Base-by-base conservation (phyloP, 495 filamentous ascomycete species). In the Aspergillus hancockii region DNA sequence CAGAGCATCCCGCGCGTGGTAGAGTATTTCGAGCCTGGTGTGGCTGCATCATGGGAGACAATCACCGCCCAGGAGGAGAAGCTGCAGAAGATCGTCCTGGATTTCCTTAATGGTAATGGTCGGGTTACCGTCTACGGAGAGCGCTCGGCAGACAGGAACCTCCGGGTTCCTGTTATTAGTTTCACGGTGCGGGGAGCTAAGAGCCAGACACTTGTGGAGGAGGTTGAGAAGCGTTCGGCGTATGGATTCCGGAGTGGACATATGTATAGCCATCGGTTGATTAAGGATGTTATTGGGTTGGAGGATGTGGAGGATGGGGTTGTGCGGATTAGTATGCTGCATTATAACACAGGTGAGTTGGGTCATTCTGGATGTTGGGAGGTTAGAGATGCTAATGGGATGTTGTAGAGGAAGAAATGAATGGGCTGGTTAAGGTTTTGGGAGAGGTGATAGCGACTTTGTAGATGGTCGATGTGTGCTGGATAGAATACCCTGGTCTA, bases 311-410 rank as follows among this genome's bases (percentile, higher is more conserved):
- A 76, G 41, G 83, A 87, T 60, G 89, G 87, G 2, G 84, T 91
- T 19, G 79, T 89, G 16, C 81, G 89, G 67, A 85, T 90, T 36
- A 87, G 82, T 63, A 76, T 90, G 75, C 80, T 88, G 69, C 88
- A 90, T 75, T 91, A 91, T 73, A 92, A 91, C 66, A 90, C 85
- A 8, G 72, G 87, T 86, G 64, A 80, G 82, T 78, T n/a, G n/a
- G n/a, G n/a, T 51, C 52, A 21, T 34, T 31, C 54, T 57, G 13
- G 7, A 10, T 60, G 16, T 21, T 47, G 16, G 14, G 34, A 46
- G 3, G 10, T 23, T 30, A 40, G 52, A 28, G 53, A 46, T 21
- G 54, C 57, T 68, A 54, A 71, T 54, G 25, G 69, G 12, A 10
- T 52, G 41, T 57, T 57, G 56, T 61, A 84, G 84, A 80, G 72